Evolutionary conservation across 768 basidiomycete genomes (phyloP), one percentile per base, ranked within the genome.

Genomic region (Rhodosporidiobolus odoratus): DNA sequence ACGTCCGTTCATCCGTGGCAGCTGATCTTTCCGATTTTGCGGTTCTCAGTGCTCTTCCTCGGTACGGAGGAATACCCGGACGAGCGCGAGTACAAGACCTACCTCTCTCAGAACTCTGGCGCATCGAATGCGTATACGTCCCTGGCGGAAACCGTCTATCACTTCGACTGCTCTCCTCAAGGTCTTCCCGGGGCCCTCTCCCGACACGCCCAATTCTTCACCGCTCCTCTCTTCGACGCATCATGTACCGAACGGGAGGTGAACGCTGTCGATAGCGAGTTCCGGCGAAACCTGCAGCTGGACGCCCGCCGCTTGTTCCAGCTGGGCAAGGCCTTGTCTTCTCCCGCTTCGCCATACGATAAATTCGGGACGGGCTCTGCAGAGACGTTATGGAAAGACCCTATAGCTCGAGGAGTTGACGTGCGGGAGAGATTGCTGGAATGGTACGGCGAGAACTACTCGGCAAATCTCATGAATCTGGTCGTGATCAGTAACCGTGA

Each of bases 261-360:
- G 71, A 92, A 92, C 75, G 95, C 96, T 1, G 94, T 99, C 50
- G 89, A 99, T 79, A 95, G 92, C 0, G 96, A 99, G 79, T 88
- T 97, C 83, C 91, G 92, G 82, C 95, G 96, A 82, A 99, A 98
- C 78, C 86, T 90, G 57, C 94, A 95, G 78, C 82, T 84, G 4
- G 92, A 97, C 77, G 82, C 88, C 77, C 94, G 92, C 90, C 86
- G 95, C n/a, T 86, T 94, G 66, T 98, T 90, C 80, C 95, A 99
- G 79, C 81, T 97, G 34, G 91, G 90, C 80, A 98, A 98, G 79
- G 84, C 88, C 32, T 65, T 72, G 21, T 53, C 48, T 23, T 47
- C 45, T 2, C 37, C 41, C 0, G 48, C 27, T 0, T 45, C 45
- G 15, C 34, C 41, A 0, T 74, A 74, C 30, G 47, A 68, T 30